These are phyloP conservation scores for Knufia fluminis DNA, from an alignment of 2,329 filamentous ascomycete genomes.

Conservation along the genomic window DNA sequence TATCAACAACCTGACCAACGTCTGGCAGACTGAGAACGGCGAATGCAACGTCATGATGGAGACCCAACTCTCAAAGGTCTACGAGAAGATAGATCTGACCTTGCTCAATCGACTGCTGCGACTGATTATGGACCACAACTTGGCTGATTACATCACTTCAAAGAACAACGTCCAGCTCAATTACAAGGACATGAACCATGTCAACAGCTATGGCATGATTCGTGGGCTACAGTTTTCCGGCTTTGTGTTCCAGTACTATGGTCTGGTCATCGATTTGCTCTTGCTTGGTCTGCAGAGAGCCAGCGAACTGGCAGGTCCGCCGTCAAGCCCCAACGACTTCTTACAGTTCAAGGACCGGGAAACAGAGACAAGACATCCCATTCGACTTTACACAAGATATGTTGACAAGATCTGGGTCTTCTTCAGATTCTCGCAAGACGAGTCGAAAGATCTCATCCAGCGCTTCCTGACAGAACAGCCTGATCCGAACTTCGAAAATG, in stretches of 20 bases:
- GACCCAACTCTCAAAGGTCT: slow-evolving; percentile 96
- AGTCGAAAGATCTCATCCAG: slow-evolving; percentile 91
- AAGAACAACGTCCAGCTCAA: slow-evolving; percentile 99
- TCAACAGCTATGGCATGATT: slow-evolving; percentile 98
- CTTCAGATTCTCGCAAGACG: slow-evolving; percentile 84
- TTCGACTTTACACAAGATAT: slow-evolving; percentile 93
- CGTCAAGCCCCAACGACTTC: slow-evolving; percentile 92
- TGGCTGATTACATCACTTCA: slow-evolving; percentile 97
- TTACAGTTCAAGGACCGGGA: slow-evolving; percentile 90
- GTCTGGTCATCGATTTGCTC: slow-evolving; percentile 84
- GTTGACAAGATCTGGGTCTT: slow-evolving; percentile 99
- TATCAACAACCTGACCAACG: slow-evolving; percentile 93
- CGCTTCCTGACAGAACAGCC: slow-evolving; percentile 96
- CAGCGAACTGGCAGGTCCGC: slow-evolving; percentile 94
- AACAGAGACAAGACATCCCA: slow-evolving; percentile 87
- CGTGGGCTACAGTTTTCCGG: slow-evolving; percentile 95
- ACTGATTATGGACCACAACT: slow-evolving; percentile 97
- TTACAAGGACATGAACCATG: slow-evolving; percentile 99
- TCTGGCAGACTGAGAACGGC: slow-evolving; percentile 88
- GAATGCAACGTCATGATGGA: slow-evolving; percentile 99
- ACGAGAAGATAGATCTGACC: slow-evolving; percentile 97
- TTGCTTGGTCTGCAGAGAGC: slow-evolving; percentile 87
- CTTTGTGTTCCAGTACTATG: slow-evolving; percentile 98
- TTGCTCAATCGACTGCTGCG: slow-evolving; percentile 85
- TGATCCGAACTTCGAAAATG: slow-evolving; percentile 97